A percentile compares a stretch with the other conserved stretches of the same genome.
Evolutionary conservation across 2,329 filamentous ascomycete genomes (phyloP).

Genomic region (Aspergillus sp.): DNA sequence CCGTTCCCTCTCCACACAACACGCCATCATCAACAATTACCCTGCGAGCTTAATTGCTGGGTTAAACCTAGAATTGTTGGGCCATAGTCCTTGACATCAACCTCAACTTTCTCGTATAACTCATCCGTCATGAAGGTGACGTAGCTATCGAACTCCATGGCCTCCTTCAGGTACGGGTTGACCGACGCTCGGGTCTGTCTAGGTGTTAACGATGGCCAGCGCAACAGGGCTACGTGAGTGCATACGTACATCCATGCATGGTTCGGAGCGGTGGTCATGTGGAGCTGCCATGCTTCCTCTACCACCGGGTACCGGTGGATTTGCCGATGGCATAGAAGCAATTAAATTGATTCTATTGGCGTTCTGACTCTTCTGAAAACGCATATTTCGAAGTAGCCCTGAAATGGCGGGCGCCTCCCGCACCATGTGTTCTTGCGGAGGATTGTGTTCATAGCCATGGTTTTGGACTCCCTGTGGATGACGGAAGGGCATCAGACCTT

Average conservation of each 20-base stretch:
- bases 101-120: background rate
- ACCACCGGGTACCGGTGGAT: background rate
- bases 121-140: background rate
- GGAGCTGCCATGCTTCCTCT: background rate
- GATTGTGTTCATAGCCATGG: background rate
- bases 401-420: background rate
- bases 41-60: background rate
- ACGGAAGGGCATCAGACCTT: background rate
- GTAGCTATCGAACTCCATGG: conserved; percentile 1
- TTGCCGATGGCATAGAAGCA: background rate
- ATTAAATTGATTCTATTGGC: background rate
- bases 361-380: background rate
- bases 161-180: conserved; percentile 1
- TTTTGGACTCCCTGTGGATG: background rate
- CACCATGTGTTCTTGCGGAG: background rate
- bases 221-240: background rate
- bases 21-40: background rate
- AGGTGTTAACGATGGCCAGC: background rate
- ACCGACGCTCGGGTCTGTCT: background rate
- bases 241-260: background rate
- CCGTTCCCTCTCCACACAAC: background rate
- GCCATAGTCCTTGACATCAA: background rate
- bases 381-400: background rate
- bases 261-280: background rate
- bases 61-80: background rate